Evolutionary conservation across 371 early-diverging fungal species (phyloP), one percentile per base, ranked within the genome.

Genomic region (Globomyces sp.): DNA sequence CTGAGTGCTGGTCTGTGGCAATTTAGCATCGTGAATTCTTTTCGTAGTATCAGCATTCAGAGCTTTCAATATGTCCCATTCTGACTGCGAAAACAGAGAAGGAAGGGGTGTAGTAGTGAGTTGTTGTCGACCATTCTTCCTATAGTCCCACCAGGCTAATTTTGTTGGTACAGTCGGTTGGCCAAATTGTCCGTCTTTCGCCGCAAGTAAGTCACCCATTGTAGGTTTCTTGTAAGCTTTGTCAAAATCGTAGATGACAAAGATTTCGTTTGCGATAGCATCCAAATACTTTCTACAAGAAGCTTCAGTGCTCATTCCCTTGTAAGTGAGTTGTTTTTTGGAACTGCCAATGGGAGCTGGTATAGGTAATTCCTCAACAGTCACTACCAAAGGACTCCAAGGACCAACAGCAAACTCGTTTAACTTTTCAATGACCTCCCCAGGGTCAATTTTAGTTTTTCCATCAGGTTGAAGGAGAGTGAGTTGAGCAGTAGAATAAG

Each of bases 271-370:
- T 24, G 61, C 61, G 57, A 60, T 4, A 5, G 61, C 34, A 42
- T 60, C 43, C 61, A 60, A 60, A 42, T 60, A 60, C 61, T 60
- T 60, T 60, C 61, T 60, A n/a, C 61, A 60, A 24, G 61, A 60
- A 50, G 61, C 61, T 60, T 60, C 61, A 4, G 13, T 42, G 43
- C 61, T 60, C 61, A 60, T 60, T 9, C 39, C 61, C 43, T 60
- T 60, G 61, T 60, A 60, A 60, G 47, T 47, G 47, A 47, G 47
- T 11, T 47, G 47, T 6, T 47, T 47, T 47, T 47, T 47, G 11
- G 47, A 47, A 47, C 47, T 47, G 6, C 47, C 47, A 47, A 11
- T 47, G 11, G 47, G 47, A 47, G 47, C 6, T 47, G 47, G 8
- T 47, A 11, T 0, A 11, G 47, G 47, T 11, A 47, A 47, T 47